These are phyloP conservation scores for Candida pseudofarinosa DNA, from an alignment of 805 yeast genomes.

Conservation along the genomic window DNA sequence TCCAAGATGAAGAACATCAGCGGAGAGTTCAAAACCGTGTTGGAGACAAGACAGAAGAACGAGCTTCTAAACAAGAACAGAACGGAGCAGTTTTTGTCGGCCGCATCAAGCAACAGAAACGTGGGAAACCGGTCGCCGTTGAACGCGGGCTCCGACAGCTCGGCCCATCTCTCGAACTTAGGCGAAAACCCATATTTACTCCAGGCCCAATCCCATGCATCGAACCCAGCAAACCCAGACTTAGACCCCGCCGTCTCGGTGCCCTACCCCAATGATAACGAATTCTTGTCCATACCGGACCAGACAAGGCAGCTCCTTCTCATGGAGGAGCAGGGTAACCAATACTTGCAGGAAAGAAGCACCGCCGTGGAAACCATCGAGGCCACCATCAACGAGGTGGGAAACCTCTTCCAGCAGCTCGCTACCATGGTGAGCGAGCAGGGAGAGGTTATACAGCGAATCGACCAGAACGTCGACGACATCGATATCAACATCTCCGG, in stretches of 20 bases:
- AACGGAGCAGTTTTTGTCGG: slow-evolving; percentile 77
- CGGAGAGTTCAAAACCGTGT: slow-evolving; percentile 85
- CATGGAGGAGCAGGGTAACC: slow-evolving; percentile 72
- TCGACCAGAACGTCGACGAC: slow-evolving; percentile 93
- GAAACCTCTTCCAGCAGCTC: slow-evolving; percentile 86
- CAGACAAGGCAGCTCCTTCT: slow-evolving; percentile 76
- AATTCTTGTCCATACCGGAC: slow-evolving; percentile 69
- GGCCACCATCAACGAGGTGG: slow-evolving; percentile 95
- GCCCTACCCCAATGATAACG: slow-evolving; percentile 33
- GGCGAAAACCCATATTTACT: slow-evolving; percentile 39
- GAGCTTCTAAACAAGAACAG: slow-evolving; percentile 78
- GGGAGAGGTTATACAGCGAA: slow-evolving; percentile 92
- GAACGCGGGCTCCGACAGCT: slow-evolving; percentile 8
- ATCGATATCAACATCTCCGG: slow-evolving; percentile 85
- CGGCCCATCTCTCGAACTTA: slow-evolving; percentile 12
- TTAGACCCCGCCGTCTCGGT: slow-evolving; percentile 21
- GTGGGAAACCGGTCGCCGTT: slow-evolving; percentile 26
- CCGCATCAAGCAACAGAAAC: slow-evolving; percentile 25
- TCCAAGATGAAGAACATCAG: slow-evolving; percentile 89
- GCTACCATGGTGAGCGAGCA: slow-evolving; percentile 98
- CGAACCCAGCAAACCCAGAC: slow-evolving; percentile 22
- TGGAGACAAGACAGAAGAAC: slow-evolving; percentile 79
- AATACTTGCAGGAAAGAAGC: slow-evolving; percentile 77
- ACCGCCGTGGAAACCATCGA: slow-evolving; percentile 95
- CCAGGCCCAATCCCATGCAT: slow-evolving; percentile 10